A percentile compares a stretch with the other conserved stretches of the same genome.
Conservation (phyloP, 805 yeast genomes). For the Tetrapisispora taiwanensis region DNA sequence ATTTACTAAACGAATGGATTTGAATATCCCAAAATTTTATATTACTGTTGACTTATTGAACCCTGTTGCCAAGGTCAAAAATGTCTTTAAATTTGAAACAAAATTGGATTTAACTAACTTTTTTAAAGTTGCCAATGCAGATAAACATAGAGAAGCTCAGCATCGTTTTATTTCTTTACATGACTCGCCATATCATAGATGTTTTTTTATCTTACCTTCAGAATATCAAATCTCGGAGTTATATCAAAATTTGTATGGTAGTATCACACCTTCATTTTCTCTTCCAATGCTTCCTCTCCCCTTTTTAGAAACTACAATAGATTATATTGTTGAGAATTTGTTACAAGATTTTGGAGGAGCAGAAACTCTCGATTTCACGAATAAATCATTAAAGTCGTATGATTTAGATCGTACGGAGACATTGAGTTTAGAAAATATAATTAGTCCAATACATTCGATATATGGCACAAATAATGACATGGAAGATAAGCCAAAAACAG, state of each 20-base stretch:
- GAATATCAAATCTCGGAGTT: slow-evolving; percentile 34
- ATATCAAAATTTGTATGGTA: slow-evolving; percentile 42
- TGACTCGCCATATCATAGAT: slow-evolving; percentile 78
- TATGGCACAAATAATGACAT: not conserved
- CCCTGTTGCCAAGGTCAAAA: slow-evolving; percentile 10
- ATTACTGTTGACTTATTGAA: slow-evolving; percentile 14
- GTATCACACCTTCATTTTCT: slow-evolving; percentile 50
- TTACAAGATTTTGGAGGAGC: slow-evolving; percentile 10
- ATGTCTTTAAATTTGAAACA: slow-evolving; percentile 41
- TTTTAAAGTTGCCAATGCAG: slow-evolving; percentile 40
- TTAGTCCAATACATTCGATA: too few species aligned
- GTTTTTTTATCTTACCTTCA: slow-evolving; percentile 56
- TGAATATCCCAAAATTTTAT: slow-evolving; percentile 37
- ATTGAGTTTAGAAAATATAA: too few species aligned
- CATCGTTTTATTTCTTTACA: slow-evolving; percentile 50
- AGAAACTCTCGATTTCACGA: not conserved
- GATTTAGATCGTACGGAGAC: too few species aligned
- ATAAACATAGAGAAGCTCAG: slow-evolving; percentile 30
- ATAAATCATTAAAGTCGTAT: not conserved
- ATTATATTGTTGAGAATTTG: slow-evolving; percentile 31
- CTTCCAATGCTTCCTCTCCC: slow-evolving; percentile 59
- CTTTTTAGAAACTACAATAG: slow-evolving; percentile 39
- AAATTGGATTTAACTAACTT: slow-evolving; percentile 53
- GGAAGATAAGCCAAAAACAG: not conserved
- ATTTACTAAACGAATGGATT: slow-evolving; percentile 46